These are phyloP conservation scores for Coleophoma eucalyptorum DNA, from an alignment of 2,329 filamentous ascomycete genomes.

Conservation along the genomic window DNA sequence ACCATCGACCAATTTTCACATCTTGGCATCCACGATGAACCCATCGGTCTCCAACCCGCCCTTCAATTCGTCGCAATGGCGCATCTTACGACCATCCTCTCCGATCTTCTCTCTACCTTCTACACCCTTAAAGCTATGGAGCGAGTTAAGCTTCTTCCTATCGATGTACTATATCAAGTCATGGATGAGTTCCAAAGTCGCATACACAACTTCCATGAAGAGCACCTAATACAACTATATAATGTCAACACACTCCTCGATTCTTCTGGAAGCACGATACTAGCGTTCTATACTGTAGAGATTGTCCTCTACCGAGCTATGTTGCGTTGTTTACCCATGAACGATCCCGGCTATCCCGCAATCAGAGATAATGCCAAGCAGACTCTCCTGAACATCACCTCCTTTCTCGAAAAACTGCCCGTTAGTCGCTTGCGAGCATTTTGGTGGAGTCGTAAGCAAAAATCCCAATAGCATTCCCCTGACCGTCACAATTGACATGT, in stretches of 20 bases:
- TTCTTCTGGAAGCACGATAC: conserved; percentile 11
- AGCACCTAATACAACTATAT: conserved; percentile 15
- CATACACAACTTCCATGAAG: conserved; percentile 13
- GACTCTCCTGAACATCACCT: conserved; percentile 9
- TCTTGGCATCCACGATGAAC: conserved; percentile 25
- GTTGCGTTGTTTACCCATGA: conserved; percentile 13
- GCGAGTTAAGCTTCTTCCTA: conserved; percentile 11
- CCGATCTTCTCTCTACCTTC: conserved; percentile 44
- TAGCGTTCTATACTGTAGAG: conserved; percentile 17
- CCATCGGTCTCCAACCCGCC: conserved; percentile 10
- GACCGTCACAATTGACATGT: too few relatives aligned
- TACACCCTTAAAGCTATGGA: conserved; percentile 33
- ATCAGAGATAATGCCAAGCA: conserved; percentile 12
- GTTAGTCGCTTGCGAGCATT: conserved; percentile 16
- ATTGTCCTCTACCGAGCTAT: conserved; percentile 17
- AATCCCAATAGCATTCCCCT: background rate
- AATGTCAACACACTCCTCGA: conserved; percentile 10
- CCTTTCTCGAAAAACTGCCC: conserved; percentile 18
- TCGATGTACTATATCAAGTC: conserved; percentile 12
- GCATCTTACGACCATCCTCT: conserved; percentile 44
- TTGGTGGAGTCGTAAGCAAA: conserved; percentile 22
- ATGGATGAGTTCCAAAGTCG: conserved; percentile 13
- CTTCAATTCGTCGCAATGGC: conserved; percentile 43
- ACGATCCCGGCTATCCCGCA: conserved; percentile 7
- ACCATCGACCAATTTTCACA: conserved; percentile 32